Percentiles rank a stretch among this genome's conserved stretches.
These are phyloP conservation scores for Yueomyces sinensis DNA, from an alignment of 805 yeast species.

Conservation along the genomic window DNA sequence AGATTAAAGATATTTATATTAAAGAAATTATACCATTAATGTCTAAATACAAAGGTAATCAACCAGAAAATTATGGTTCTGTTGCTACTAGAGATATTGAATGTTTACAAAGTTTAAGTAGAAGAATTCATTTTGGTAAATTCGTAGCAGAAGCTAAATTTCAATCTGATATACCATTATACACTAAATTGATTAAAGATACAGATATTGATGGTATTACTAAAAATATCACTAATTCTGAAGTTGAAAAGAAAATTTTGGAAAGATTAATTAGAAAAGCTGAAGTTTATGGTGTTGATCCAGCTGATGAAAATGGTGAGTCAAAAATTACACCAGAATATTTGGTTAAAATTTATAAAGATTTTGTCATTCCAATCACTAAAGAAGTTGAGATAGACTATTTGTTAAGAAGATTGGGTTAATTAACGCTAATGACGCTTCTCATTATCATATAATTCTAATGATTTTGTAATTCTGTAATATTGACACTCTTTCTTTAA, in stretches of 20 bases:
- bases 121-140: conserved; percentile 93
- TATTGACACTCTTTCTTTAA: no score
- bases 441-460: no score
- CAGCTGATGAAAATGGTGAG: conserved; percentile 60
- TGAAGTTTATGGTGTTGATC: conserved; percentile 77
- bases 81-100: conserved; percentile 78
- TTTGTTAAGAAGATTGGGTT: conserved; percentile 64
- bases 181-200: conserved; percentile 48
- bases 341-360: conserved; percentile 72
- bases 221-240: conserved; percentile 70
- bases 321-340: conserved; percentile 72
- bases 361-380: conserved; percentile 84
- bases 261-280: conserved; percentile 72
- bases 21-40: conserved; percentile 63
- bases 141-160: conserved; percentile 96
- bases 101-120: conserved; percentile 71
- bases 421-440: no score
- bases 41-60: conserved; percentile 55
- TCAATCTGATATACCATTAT: conserved; percentile 48
- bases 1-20: conserved; percentile 57
- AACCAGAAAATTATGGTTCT: conserved; percentile 77
- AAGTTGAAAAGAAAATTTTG: conserved; percentile 75
- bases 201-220: conserved; percentile 63
- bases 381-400: conserved; percentile 93
- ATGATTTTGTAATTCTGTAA: no score